Evolutionary conservation across 2,329 filamentous ascomycete genomes (phyloP).

Genomic region (Zymoseptoria ardabiliae): DNA sequence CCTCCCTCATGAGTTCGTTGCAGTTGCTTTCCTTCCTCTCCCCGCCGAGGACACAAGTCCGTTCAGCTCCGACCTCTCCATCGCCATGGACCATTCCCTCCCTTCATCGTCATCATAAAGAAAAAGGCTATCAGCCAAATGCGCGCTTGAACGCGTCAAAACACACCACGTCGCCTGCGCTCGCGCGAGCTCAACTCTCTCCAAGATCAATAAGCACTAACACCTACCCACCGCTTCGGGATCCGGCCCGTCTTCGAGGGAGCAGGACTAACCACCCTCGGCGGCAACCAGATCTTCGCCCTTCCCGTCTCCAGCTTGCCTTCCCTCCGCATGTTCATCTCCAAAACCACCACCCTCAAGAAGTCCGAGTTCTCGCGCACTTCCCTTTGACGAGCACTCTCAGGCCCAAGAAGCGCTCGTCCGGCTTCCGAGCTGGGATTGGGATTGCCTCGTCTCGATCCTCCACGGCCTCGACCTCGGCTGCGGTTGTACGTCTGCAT

Average conservation of each 20-base stretch:
- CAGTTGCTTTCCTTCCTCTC: neutral
- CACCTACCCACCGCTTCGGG: conserved; percentile 25
- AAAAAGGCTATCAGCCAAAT: neutral
- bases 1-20: neutral
- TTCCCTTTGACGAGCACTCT: conserved; percentile 50
- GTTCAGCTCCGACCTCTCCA: neutral
- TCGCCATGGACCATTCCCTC: neutral
- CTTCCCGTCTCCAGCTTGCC: conserved; percentile 55
- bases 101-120: neutral
- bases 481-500: conserved; percentile 51
- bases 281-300: conserved; percentile 55
- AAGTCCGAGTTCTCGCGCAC: conserved; percentile 58
- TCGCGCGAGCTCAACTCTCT: neutral
- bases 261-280: conserved; percentile 35
- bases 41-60: neutral
- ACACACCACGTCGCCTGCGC: neutral
- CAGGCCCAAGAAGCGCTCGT: conserved; percentile 30
- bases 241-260: conserved; percentile 14
- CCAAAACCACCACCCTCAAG: conserved; percentile 55
- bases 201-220: conserved; percentile 20
- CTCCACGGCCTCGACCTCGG: conserved; percentile 23
- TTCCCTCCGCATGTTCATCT: conserved; percentile 60
- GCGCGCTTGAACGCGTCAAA: neutral
- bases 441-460: conserved; percentile 29
- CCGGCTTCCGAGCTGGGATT: conserved; percentile 40